Evolutionary conservation across 78 protist species (phyloP).

Genomic region (Monocercomonoides exilis): DNA sequence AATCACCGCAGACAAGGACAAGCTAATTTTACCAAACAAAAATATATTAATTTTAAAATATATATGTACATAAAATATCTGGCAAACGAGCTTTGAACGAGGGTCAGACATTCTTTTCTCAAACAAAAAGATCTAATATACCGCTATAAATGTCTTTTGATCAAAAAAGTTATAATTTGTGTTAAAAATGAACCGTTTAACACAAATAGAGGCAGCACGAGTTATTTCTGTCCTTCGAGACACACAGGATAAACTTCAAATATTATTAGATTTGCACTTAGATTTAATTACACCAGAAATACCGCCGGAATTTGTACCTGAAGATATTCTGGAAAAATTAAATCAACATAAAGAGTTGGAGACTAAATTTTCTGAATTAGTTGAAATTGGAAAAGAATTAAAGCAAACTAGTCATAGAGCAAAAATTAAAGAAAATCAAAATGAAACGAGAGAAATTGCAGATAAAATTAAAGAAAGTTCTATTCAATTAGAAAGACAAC

Average conservation of each 20-base stretch:
- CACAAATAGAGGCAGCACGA: not conserved
- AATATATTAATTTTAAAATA: too few relatives aligned
- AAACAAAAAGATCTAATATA: too few relatives aligned
- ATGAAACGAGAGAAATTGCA: not conserved
- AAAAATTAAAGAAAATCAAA: not conserved
- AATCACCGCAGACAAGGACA: constrained; percentile 92
- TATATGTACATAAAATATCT: too few relatives aligned
- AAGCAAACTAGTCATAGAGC: not conserved
- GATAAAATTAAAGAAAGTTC: not conserved
- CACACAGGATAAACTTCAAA: not conserved
- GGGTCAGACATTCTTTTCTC: too few relatives aligned
- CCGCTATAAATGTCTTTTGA: too few relatives aligned
- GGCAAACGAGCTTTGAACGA: too few relatives aligned
- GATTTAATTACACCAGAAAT: not conserved
- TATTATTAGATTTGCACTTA: not conserved
- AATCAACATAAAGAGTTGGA: not conserved
- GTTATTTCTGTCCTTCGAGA: not conserved
- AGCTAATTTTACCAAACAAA: too few relatives aligned
- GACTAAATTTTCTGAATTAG: not conserved
- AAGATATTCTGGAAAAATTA: not conserved
- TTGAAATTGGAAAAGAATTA: not conserved
- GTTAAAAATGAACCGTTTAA: not conserved
- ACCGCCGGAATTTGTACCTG: not conserved
- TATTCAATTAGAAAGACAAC: not conserved
- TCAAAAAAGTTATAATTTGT: too few relatives aligned